Conservation (phyloP, 768 basidiomycete genomes). For the Strobilomyces confusus region DNA sequence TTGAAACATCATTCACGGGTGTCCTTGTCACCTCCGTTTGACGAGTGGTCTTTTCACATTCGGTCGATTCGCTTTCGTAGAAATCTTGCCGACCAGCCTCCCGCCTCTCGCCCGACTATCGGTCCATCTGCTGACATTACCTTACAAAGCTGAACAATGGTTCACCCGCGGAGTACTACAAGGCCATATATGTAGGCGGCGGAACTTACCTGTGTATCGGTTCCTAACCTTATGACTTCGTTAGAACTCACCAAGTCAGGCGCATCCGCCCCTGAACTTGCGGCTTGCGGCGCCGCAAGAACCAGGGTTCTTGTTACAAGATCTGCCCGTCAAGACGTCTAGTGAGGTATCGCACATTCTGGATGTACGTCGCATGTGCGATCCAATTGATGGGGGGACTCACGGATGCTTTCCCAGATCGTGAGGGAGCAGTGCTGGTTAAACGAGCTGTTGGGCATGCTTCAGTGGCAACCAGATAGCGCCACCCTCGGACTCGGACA, state of each 20-base stretch:
- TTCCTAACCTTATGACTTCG: conserved; percentile 1
- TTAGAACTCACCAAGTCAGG: conserved; percentile 61
- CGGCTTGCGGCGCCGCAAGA: conserved; percentile 68
- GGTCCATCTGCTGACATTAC: conserved; percentile 10
- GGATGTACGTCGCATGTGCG: conserved; percentile 45
- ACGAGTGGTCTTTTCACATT: not conserved
- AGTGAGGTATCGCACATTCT: conserved; percentile 73
- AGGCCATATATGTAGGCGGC: conserved; percentile 57
- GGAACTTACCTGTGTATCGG: not conserved
- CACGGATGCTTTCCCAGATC: conserved; percentile 26
- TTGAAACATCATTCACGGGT: not conserved
- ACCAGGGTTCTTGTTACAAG: conserved; percentile 70
- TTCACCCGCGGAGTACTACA: conserved; percentile 59
- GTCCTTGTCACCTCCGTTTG: not conserved
- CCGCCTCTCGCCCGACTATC: not conserved
- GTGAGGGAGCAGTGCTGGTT: conserved; percentile 84
- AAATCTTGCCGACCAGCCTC: not conserved
- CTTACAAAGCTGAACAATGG: conserved; percentile 50
- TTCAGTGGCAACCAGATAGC: conserved; percentile 57
- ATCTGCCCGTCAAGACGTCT: conserved; percentile 65
- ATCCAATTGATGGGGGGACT: not conserved
- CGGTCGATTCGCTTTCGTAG: not conserved
- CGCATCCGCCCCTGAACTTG: conserved; percentile 67
- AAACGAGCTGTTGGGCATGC: conserved; percentile 62
- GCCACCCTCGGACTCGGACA: not conserved